Evolutionary conservation across 306 rosid genomes (phyloP).

Genomic region (Vicia sativa): DNA sequence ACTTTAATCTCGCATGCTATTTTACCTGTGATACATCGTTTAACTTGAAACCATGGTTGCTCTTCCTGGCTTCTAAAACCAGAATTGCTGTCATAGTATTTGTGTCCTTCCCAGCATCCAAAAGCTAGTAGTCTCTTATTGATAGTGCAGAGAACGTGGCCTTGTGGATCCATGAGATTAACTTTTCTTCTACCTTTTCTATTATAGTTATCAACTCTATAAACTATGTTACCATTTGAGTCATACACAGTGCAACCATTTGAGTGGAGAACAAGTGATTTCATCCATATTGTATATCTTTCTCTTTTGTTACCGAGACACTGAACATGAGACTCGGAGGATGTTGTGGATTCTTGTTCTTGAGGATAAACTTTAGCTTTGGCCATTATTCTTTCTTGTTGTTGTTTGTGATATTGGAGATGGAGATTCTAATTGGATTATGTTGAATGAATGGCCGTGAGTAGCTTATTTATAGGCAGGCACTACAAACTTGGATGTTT

Average conservation of each 20-base stretch:
- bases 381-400: conserved; percentile 29
- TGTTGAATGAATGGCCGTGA: too few species aligned
- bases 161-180: conserved; percentile 79
- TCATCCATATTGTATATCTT: conserved; percentile 86
- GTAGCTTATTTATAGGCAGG: too few species aligned
- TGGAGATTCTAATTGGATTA: too few species aligned
- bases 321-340: conserved; percentile 11
- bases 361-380: conserved; percentile 54
- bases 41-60: conserved; percentile 66
- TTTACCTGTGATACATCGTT: conserved; percentile 50
- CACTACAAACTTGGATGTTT: too few species aligned
- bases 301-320: conserved; percentile 45
- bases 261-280: conserved; percentile 73
- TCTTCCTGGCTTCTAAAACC: conserved; percentile 26
- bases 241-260: conserved; percentile 89
- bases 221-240: conserved; percentile 71
- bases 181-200: conserved; percentile 67
- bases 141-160: conserved; percentile 63
- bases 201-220: conserved; percentile 83
- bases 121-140: conserved; percentile 59
- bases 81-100: conserved; percentile 26
- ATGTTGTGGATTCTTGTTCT: conserved; percentile 23
- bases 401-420: too few species aligned
- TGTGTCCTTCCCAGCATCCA: conserved; percentile 77
- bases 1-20: conserved; percentile 58